Percentiles rank a stretch among this genome's conserved stretches.
These are phyloP conservation scores for Neurospora intermedia DNA, from an alignment of 495 filamentous ascomycete genomes.

Conservation along the genomic window DNA sequence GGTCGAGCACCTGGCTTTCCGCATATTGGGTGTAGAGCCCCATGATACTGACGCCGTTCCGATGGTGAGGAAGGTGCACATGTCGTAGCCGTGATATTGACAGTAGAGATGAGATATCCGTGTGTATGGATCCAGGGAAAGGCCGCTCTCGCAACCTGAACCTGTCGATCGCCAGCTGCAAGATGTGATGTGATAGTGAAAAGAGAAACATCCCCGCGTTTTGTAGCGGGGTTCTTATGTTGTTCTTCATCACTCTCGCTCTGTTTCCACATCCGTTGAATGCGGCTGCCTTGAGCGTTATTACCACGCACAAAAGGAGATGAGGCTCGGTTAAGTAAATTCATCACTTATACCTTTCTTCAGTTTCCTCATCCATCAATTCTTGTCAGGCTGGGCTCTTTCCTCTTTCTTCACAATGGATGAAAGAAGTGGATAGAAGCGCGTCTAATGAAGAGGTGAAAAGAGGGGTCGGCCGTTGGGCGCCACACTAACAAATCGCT, in stretches of 20 bases:
- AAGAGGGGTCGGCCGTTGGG: neutral
- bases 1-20: no score
- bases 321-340: neutral
- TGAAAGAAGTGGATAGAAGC: neutral
- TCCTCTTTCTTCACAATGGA: neutral
- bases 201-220: neutral
- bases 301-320: neutral
- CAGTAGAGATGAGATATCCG: neutral
- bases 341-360: neutral
- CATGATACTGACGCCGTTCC: neutral
- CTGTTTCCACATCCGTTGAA: neutral
- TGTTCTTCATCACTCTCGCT: neutral
- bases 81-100: neutral
- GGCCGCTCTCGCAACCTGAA: neutral
- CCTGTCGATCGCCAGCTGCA: neutral
- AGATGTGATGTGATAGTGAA: neutral
- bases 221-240: neutral
- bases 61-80: neutral
- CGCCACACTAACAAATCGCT: neutral
- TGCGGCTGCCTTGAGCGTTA: neutral
- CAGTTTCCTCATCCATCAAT: neutral
- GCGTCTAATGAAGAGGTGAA: neutral
- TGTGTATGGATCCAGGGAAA: neutral
- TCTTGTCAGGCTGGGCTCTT: neutral
- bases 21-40: neutral